Base-by-base conservation (phyloP, 1,284 basidiomycete species). In the Ustilago shanxiensis region DNA sequence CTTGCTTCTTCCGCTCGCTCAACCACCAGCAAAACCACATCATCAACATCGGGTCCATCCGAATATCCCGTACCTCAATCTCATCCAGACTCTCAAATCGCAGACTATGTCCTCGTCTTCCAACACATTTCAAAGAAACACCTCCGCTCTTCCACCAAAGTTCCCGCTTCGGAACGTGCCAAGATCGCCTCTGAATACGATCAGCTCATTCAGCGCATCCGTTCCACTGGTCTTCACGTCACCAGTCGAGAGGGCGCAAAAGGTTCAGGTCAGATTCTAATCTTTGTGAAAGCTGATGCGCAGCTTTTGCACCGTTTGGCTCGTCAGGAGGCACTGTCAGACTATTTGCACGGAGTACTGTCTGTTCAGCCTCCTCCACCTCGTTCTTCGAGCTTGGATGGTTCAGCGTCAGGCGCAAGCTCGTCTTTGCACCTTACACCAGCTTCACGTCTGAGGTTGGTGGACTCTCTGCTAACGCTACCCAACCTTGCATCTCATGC, bases 321-420 rank as follows among this genome's bases (percentile, higher is more conserved):
- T 2, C 29, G 59, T 2, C 62, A 70, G 22, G 79, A 83, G 41
- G 69, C 78, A 28, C 66, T 80, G 20, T 64, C 70, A 24, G 84
- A 83, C 64, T 83, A 81, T 51, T 63, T 85, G 24, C 74, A 79
- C 47, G 83, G 82, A 37, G 84, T 83, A 24, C 72, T 78, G 11
- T 60, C 66, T 2, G 58, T 74, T 0, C 49, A 72, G 20, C 77
- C 68, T 31, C 73, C 72, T 3, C 72, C 63, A 9, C 67, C 59
- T 26, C 63, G 67, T 39, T 70, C 77, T 3, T 67, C 66, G 4
- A 77, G 75, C 33, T 33, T 77, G 18, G n/a, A 24, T 9, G 26
- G 26, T 16, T 9, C 24, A 10, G 14, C 18, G 16, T 24, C 18
- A 18, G 7, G 3, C 18, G 37, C 2, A 18, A 14, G 2, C 3